A percentile compares a stretch with the other conserved stretches of the same genome.
Conservation (phyloP, 768 basidiomycete species). For the Russula brevipes region DNA sequence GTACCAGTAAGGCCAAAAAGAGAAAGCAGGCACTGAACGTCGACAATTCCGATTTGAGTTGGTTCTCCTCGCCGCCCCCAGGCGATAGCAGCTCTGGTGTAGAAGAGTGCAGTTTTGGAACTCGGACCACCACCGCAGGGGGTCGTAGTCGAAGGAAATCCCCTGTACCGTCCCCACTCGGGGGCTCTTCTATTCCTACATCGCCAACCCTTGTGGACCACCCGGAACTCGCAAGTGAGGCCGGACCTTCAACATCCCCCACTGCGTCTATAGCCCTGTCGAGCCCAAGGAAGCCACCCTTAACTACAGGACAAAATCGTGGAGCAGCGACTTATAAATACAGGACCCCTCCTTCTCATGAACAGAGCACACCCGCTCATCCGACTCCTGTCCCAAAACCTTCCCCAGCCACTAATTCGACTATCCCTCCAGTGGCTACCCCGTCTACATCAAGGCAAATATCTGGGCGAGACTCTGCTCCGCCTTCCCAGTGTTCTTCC, state of each 20-base stretch:
- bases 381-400: not conserved
- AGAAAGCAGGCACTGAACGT: not conserved
- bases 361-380: not conserved
- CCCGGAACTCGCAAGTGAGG: not conserved
- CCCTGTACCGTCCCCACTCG: not conserved
- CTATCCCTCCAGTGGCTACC: not conserved
- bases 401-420: not conserved
- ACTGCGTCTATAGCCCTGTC: too few relatives aligned
- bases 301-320: not conserved
- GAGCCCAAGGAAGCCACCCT: not conserved
- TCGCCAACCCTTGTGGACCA: not conserved
- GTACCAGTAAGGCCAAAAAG: conserved; percentile 1
- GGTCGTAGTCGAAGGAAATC: not conserved
- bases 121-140: not conserved
- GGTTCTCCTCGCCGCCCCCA: conserved; percentile 14
- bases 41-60: not conserved
- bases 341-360: not conserved
- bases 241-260: not conserved
- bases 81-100: not conserved
- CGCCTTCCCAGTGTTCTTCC: not conserved
- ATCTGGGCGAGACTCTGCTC: not conserved
- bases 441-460: not conserved
- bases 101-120: not conserved
- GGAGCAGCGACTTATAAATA: conserved; percentile 6
- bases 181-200: not conserved